Percentiles rank a stretch among this genome's conserved stretches.
These are phyloP conservation scores for Candida ponderosae DNA, from an alignment of 805 yeast genomes.

Conservation along the genomic window DNA sequence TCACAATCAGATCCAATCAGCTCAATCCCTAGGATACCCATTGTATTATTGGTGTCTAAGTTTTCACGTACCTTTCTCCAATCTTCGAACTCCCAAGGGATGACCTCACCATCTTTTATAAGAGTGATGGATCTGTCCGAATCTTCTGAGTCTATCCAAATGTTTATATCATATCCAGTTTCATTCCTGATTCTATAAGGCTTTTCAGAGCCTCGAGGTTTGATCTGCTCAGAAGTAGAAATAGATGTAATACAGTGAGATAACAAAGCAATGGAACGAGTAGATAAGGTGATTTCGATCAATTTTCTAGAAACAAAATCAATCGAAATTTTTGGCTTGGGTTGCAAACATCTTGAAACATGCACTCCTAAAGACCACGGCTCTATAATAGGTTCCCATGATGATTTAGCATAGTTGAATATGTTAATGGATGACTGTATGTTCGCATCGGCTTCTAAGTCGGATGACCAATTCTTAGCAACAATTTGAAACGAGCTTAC, in stretches of 20 bases:
- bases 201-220: conserved; percentile 68
- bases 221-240: conserved; percentile 42
- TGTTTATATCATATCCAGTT: conserved; percentile 73
- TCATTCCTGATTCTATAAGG: conserved; percentile 80
- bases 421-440: conserved; percentile 64
- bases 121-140: conserved; percentile 19
- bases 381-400: conserved; percentile 94
- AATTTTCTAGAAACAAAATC: conserved; percentile 69
- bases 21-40: conserved; percentile 57
- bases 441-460: conserved; percentile 59
- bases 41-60: conserved; percentile 54
- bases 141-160: conserved; percentile 61
- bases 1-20: conserved; percentile 50
- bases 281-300: conserved; percentile 75
- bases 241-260: conserved; percentile 60
- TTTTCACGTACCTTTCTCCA: conserved; percentile 85
- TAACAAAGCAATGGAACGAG: conserved; percentile 70
- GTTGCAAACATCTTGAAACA: conserved; percentile 41
- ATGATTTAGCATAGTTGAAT: conserved; percentile 80
- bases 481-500: conserved; percentile 59
- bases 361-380: conserved; percentile 77
- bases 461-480: conserved; percentile 83
- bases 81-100: conserved; percentile 91
- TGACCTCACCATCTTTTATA: conserved; percentile 38
- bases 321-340: conserved; percentile 42